Conservation (phyloP, 2,329 filamentous ascomycete species). For the Calonectria fujianensis region DNA sequence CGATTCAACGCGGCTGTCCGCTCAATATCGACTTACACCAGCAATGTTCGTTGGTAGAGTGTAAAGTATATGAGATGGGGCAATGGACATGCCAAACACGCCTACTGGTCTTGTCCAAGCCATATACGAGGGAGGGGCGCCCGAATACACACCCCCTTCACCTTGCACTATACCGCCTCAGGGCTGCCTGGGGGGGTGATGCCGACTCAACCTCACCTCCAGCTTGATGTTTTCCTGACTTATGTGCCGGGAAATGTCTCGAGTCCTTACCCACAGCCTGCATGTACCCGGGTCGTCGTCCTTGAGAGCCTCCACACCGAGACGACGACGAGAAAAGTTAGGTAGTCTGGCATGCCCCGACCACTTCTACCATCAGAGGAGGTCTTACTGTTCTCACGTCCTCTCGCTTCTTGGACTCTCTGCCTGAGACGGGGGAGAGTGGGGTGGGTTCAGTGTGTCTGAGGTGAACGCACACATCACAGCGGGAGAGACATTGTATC, state of each 20-base stretch:
- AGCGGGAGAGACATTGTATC: constrained; percentile 5
- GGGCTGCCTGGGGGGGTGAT: background rate
- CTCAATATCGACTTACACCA: constrained; percentile 16
- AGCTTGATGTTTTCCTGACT: background rate
- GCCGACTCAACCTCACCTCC: background rate
- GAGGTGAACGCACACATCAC: background rate
- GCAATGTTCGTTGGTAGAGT: background rate
- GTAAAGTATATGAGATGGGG: background rate
- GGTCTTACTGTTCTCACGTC: background rate
- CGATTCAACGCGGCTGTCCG: background rate
- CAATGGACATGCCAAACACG: background rate
- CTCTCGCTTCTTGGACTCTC: background rate
- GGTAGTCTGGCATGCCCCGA: constrained; percentile 12
- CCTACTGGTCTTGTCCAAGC: background rate
- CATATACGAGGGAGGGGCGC: background rate
- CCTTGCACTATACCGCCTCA: constrained; percentile 14
- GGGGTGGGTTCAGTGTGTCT: background rate
- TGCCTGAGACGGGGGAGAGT: background rate
- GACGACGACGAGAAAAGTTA: background rate
- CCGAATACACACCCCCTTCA: background rate
- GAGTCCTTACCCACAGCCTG: constrained; percentile 6
- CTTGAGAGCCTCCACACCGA: background rate
- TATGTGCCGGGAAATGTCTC: constrained; percentile 21
- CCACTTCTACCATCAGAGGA: background rate
- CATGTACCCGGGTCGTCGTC: background rate